phyloP scores from a whole-genome alignment of 1,284 basidiomycete species.

The Xerocomus cyaneibrunnescens region DNA sequence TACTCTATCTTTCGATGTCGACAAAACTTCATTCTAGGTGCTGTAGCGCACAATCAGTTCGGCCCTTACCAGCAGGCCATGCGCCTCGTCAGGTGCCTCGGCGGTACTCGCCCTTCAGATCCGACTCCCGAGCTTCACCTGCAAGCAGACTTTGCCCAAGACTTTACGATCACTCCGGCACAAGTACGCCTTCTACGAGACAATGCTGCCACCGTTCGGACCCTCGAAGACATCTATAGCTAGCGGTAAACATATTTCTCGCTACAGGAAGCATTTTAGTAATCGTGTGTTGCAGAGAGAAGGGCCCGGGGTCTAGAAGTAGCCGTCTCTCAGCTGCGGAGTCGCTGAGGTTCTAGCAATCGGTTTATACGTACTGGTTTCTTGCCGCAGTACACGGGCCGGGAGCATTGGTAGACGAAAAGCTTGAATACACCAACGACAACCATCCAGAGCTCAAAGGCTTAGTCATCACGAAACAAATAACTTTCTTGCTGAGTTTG shows the following conservation, averaged over 20 bases:
- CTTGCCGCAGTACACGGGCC: constrained; percentile 19
- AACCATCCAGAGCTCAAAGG: constrained; percentile 3
- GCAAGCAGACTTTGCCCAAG: not conserved
- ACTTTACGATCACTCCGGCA: constrained; percentile 11
- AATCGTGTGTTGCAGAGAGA: constrained; percentile 21
- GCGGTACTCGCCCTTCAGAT: not conserved
- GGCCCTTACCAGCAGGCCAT: constrained; percentile 39
- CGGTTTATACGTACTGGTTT: constrained; percentile 37
- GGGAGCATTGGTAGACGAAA: not conserved
- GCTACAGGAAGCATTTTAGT: not conserved
- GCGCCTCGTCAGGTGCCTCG: constrained; percentile 19
- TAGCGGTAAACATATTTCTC: constrained; percentile 29
- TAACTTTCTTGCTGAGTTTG: constrained; percentile 8
- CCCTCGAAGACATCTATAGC: constrained; percentile 40
- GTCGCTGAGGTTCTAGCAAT: constrained; percentile 34
- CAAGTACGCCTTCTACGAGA: constrained; percentile 18
- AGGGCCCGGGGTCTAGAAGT: constrained; percentile 32
- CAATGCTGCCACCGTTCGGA: constrained; percentile 20
- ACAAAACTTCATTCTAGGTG: constrained; percentile 34
- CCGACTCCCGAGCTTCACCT: not conserved
- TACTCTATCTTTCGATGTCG: constrained; percentile 35
- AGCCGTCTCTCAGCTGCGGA: constrained; percentile 31
- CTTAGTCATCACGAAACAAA: constrained; percentile 7
- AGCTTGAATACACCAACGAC: not conserved
- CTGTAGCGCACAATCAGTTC: constrained; percentile 34